A percentile compares a stretch with the other conserved stretches of the same genome.
These are phyloP conservation scores for Paramecium pentaurelia DNA, from an alignment of 73 alveolate genomes.

Conservation along the genomic window DNA sequence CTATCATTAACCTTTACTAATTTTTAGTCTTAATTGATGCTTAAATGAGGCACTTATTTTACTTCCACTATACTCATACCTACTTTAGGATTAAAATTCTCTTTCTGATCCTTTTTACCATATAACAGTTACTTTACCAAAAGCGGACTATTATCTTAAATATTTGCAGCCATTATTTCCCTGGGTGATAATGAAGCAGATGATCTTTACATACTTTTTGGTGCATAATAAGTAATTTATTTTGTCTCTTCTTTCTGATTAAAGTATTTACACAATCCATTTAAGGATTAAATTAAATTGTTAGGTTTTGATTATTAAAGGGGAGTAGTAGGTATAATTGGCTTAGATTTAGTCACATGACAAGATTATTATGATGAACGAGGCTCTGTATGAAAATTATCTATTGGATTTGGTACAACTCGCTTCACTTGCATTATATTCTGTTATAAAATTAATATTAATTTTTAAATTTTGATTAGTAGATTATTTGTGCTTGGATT, in stretches of 20 bases:
- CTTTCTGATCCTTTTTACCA: background rate
- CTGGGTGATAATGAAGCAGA: constrained; percentile 13
- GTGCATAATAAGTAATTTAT: background rate
- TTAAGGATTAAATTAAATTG: background rate
- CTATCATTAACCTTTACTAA: background rate
- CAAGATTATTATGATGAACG: background rate
- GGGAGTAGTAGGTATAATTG: background rate
- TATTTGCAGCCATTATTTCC: background rate
- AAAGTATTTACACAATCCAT: background rate
- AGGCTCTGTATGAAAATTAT: background rate
- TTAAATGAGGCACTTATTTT: background rate
- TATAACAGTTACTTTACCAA: constrained; percentile 3
- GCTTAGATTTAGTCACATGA: background rate
- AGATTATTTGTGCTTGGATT: background rate
- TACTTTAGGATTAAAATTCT: background rate
- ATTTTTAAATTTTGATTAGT: background rate
- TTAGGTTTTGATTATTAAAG: background rate
- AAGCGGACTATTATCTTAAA: background rate
- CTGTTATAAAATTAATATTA: background rate
- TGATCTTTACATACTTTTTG: background rate
- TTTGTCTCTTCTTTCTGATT: background rate
- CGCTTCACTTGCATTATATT: background rate
- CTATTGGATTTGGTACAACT: background rate
- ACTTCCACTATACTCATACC: background rate
- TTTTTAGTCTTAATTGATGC: background rate